Conservation (phyloP, 139 green algal genomes). For the Tetratostichococcus sp. region DNA sequence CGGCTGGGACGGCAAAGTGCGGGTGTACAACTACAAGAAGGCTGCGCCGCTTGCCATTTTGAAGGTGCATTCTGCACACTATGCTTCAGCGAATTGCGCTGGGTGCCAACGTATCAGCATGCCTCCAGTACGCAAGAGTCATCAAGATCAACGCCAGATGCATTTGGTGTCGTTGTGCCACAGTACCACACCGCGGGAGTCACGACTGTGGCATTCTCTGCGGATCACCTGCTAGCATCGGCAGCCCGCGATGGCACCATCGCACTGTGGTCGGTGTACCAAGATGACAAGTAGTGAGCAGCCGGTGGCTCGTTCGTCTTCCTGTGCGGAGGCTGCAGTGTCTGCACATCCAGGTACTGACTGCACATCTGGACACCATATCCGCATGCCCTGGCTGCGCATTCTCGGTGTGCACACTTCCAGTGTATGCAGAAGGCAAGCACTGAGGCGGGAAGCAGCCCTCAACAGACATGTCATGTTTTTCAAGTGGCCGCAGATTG, state of each 20-base stretch:
- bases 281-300: neutral
- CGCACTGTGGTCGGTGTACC: slow-evolving; percentile 45
- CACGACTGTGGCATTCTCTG: slow-evolving; percentile 33
- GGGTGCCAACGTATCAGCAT: neutral
- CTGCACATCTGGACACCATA: no score
- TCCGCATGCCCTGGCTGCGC: no score
- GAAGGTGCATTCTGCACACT: slow-evolving; percentile 13
- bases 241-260: slow-evolving; percentile 45
- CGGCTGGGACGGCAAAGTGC: slow-evolving; percentile 55
- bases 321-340: no score
- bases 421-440: no score
- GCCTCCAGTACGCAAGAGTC: neutral
- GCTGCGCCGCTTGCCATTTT: slow-evolving; percentile 42
- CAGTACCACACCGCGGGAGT: slow-evolving; percentile 50
- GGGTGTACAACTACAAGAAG: slow-evolving; percentile 41
- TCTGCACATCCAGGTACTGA: no score
- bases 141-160: no score
- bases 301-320: no score
- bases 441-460: no score
- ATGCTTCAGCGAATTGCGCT: neutral
- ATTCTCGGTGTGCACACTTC: no score
- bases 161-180: neutral
- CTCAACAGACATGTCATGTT: no score
- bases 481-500: no score
- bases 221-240: slow-evolving; percentile 26